Conservation (phyloP, 2,329 filamentous ascomycete species). For the Leptographium galeiforme region DNA sequence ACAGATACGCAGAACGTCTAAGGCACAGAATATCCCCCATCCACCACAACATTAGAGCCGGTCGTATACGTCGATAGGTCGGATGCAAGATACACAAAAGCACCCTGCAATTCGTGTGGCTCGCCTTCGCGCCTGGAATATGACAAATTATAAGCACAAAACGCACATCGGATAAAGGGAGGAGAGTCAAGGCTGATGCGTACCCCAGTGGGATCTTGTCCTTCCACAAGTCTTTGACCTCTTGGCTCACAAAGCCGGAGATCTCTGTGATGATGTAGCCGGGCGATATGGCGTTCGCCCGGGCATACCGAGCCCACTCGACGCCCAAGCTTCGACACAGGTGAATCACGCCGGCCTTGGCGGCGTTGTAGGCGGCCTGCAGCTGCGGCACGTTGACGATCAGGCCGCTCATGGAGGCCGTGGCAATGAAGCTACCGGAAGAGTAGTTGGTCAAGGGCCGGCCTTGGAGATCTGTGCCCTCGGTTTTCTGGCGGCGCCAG, state of each 20-base stretch:
- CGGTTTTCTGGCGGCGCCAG: constrained; percentile 56
- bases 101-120: constrained; percentile 63
- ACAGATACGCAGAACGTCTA: background rate
- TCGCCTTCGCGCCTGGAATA: constrained; percentile 49
- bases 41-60: constrained; percentile 57
- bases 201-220: constrained; percentile 67
- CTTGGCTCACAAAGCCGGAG: constrained; percentile 45
- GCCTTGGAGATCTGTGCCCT: constrained; percentile 49
- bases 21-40: constrained; percentile 52
- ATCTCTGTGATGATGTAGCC: constrained; percentile 66
- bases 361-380: constrained; percentile 62
- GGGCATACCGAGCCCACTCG: constrained; percentile 65
- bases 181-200: background rate
- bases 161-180: background rate
- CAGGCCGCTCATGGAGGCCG: constrained; percentile 63
- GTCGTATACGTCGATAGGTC: constrained; percentile 73
- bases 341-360: constrained; percentile 50
- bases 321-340: constrained; percentile 56
- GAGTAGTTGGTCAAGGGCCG: constrained; percentile 46
- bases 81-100: constrained; percentile 66
- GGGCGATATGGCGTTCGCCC: constrained; percentile 57
- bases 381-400: constrained; percentile 66
- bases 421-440: constrained; percentile 60
- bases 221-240: constrained; percentile 59
- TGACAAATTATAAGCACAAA: constrained; percentile 3